These are phyloP conservation scores for Peribolospora baueri DNA, from an alignment of 768 basidiomycete genomes.

Conservation along the genomic window DNA sequence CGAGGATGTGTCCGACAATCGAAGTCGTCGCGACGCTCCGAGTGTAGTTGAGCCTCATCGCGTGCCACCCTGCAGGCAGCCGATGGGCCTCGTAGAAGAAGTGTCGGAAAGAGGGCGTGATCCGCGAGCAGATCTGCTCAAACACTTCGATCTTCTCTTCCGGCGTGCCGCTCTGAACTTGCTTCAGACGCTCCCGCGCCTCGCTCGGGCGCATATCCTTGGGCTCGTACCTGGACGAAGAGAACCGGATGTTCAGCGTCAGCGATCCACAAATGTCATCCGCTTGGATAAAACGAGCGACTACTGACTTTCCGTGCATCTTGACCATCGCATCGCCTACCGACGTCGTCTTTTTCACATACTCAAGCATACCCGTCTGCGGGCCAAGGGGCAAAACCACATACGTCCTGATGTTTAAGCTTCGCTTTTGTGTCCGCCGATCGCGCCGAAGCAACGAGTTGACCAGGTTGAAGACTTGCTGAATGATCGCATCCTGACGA, in stretches of 20 bases:
- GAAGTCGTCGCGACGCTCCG: conserved; percentile 82
- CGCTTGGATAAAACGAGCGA: neutral
- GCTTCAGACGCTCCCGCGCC: conserved; percentile 16
- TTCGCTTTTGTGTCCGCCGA: conserved; percentile 45
- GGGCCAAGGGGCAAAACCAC: conserved; percentile 63
- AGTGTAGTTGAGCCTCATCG: conserved; percentile 65
- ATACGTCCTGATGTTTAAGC: conserved; percentile 55
- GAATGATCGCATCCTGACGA: conserved; percentile 96
- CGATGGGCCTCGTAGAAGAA: conserved; percentile 81
- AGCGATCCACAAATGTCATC: neutral
- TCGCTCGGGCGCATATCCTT: conserved; percentile 26
- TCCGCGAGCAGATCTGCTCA: conserved; percentile 23
- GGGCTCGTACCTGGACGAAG: conserved; percentile 36
- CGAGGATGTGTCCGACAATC: conserved; percentile 77
- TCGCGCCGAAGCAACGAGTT: conserved; percentile 53
- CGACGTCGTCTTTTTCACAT: conserved; percentile 52
- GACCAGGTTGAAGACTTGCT: conserved; percentile 80
- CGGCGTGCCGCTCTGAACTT: conserved; percentile 13
- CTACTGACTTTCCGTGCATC: conserved; percentile 38
- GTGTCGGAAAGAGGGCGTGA: conserved; percentile 75
- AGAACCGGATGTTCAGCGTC: neutral
- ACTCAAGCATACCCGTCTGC: conserved; percentile 68
- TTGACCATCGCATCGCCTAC: conserved; percentile 35
- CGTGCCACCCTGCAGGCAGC: conserved; percentile 71
- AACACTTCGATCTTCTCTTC: conserved; percentile 16